Evolutionary conservation across 2,329 filamentous ascomycete species (phyloP).

Genomic region (Mycosphaerella sp.): DNA sequence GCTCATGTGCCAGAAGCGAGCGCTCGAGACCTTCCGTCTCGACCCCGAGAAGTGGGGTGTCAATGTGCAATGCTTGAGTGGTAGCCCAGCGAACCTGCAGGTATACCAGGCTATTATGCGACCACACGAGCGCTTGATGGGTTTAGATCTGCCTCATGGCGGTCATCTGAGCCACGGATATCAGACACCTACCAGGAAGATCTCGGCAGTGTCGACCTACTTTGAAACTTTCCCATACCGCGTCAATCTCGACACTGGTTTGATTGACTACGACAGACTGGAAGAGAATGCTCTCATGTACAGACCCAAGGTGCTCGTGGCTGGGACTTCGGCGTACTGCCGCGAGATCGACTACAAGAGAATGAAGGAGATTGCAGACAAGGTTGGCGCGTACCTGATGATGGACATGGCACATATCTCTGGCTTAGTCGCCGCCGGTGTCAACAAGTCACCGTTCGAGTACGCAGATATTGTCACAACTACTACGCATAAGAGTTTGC

Average conservation of each 20-base stretch:
- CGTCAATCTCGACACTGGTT: slow-evolving; percentile 78
- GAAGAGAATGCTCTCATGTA: slow-evolving; percentile 86
- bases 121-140: slow-evolving; percentile 93
- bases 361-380: slow-evolving; percentile 94
- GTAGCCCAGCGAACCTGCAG: slow-evolving; percentile 66
- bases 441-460: slow-evolving; percentile 88
- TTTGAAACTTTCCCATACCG: slow-evolving; percentile 99
- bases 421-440: slow-evolving; percentile 83
- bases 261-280: slow-evolving; percentile 94
- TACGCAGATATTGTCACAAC: slow-evolving; percentile 96
- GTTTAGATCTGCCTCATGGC: slow-evolving; percentile 90
- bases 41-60: slow-evolving; percentile 92
- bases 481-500: slow-evolving; percentile 97
- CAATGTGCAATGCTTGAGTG: slow-evolving; percentile 92
- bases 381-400: slow-evolving; percentile 77
- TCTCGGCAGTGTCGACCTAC: slow-evolving; percentile 96
- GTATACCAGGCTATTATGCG: slow-evolving; percentile 92
- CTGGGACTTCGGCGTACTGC: slow-evolving; percentile 97
- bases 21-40: slow-evolving; percentile 83
- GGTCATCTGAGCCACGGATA: slow-evolving; percentile 96
- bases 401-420: slow-evolving; percentile 99
- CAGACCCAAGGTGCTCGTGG: slow-evolving; percentile 92
- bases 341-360: slow-evolving; percentile 92
- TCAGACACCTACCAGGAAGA: slow-evolving; percentile 76
- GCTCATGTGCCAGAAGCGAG: slow-evolving; percentile 88